Conservation (phyloP, 371 early-diverging fungal species). For the Apophysomyces elegans region DNA sequence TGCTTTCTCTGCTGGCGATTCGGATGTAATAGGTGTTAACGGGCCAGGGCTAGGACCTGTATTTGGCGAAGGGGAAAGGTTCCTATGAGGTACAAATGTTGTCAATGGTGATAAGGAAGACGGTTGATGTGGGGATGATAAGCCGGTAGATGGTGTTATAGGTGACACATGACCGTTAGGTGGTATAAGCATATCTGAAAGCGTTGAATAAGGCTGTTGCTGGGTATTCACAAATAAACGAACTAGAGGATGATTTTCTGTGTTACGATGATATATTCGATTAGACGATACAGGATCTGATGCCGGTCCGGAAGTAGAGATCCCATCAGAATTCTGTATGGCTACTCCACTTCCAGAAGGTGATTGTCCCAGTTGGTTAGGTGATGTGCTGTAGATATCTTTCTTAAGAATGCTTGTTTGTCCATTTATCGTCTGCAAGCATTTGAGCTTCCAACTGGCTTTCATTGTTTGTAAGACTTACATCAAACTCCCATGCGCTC, state of each 20-base stretch:
- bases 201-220: background rate
- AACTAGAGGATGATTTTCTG: conserved; percentile 43
- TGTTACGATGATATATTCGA: conserved; percentile 30
- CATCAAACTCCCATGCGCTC: conserved; percentile 52
- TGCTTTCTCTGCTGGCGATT: background rate
- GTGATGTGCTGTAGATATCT: background rate
- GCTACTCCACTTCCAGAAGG: background rate
- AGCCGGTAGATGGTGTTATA: conserved; percentile 4
- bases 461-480: conserved; percentile 14
- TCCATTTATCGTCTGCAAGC: background rate
- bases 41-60: background rate
- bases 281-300: conserved; percentile 5
- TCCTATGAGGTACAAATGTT: background rate
- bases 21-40: background rate
- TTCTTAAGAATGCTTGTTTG: background rate
- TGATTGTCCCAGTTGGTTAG: background rate
- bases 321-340: background rate
- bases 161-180: conserved; percentile 10
- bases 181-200: conserved; percentile 7
- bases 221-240: conserved; percentile 44
- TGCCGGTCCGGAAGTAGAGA: background rate
- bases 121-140: conserved; percentile 16
- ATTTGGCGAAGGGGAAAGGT: background rate
- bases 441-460: background rate
- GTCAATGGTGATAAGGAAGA: background rate